Conservation (phyloP, 2,329 filamentous ascomycete species). For the Trichoderma gracile region DNA sequence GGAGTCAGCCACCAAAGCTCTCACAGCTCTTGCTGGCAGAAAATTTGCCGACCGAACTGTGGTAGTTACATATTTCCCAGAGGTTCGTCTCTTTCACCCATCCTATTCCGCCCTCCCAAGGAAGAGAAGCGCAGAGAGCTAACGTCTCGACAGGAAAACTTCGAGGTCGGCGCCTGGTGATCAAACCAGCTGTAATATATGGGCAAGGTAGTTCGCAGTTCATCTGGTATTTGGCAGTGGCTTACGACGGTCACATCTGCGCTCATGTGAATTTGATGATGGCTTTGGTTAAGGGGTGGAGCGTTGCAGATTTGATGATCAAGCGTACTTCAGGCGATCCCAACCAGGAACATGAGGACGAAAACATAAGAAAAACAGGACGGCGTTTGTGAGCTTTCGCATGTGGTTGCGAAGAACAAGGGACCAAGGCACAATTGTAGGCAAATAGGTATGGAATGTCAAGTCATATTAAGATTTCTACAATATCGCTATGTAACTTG, state of each 20-base stretch:
- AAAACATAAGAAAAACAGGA: slow-evolving; percentile 13
- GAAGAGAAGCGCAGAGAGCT: slow-evolving; percentile 30
- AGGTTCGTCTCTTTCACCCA: slow-evolving; percentile 55
- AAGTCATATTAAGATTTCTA: slow-evolving; percentile 22
- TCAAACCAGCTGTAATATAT: slow-evolving; percentile 31
- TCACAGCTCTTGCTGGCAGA: slow-evolving; percentile 86
- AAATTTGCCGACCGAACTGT: slow-evolving; percentile 97
- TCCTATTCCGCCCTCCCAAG: background rate
- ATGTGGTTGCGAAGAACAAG: slow-evolving; percentile 14
- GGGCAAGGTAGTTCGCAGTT: slow-evolving; percentile 22
- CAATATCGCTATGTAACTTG: slow-evolving; percentile 7
- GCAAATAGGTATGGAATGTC: slow-evolving; percentile 20
- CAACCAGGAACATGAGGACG: slow-evolving; percentile 29
- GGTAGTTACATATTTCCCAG: slow-evolving; percentile 93
- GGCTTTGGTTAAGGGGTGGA: slow-evolving; percentile 22
- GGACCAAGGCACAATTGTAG: slow-evolving; percentile 15
- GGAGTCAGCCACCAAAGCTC: slow-evolving; percentile 78
- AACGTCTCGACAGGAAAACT: slow-evolving; percentile 72
- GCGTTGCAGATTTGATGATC: slow-evolving; percentile 13
- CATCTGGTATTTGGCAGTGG: background rate
- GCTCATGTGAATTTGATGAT: slow-evolving; percentile 11
- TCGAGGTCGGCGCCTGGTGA: slow-evolving; percentile 88
- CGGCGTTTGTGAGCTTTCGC: slow-evolving; percentile 14
- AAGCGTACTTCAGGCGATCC: slow-evolving; percentile 11
- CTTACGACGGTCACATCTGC: slow-evolving; percentile 15